Conservation (phyloP, 192 early-diverging fungal species). For the Rhizophlyctis rosea region DNA sequence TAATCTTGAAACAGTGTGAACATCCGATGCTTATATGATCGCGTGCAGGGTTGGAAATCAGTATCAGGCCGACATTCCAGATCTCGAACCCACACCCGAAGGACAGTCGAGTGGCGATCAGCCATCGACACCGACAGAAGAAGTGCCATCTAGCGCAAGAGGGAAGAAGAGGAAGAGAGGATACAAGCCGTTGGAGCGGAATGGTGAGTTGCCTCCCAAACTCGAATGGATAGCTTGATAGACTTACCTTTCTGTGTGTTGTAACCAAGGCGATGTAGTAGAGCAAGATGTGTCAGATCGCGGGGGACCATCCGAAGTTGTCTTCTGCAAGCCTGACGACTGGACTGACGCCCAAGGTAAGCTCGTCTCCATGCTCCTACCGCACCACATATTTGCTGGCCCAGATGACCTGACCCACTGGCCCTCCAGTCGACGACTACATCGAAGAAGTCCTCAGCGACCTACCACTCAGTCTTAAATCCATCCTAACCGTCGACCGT, state of each 20-base stretch:
- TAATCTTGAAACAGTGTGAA: not conserved
- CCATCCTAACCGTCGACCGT: conserved; percentile 12
- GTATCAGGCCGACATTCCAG: conserved; percentile 2
- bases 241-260: too few relatives aligned
- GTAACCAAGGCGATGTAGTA: too few relatives aligned
- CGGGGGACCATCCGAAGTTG: conserved; percentile 2
- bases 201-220: not conserved
- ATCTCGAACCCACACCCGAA: not conserved
- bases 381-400: not conserved
- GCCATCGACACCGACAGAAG: too few relatives aligned
- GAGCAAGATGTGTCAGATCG: too few relatives aligned
- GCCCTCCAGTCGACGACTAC: conserved; percentile 13
- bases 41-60: not conserved
- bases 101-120: too few relatives aligned
- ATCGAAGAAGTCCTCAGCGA: conserved; percentile 11
- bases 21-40: not conserved
- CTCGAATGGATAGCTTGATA: too few relatives aligned
- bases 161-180: not conserved
- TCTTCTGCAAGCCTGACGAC: conserved; percentile 9
- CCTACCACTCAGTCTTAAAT: conserved; percentile 12
- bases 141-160: not conserved
- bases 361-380: not conserved
- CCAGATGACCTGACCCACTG: not conserved
- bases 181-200: not conserved
- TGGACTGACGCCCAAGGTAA: not conserved